Conservation (phyloP, 169 alveolate genomes). For the Plasmodium inui region DNA sequence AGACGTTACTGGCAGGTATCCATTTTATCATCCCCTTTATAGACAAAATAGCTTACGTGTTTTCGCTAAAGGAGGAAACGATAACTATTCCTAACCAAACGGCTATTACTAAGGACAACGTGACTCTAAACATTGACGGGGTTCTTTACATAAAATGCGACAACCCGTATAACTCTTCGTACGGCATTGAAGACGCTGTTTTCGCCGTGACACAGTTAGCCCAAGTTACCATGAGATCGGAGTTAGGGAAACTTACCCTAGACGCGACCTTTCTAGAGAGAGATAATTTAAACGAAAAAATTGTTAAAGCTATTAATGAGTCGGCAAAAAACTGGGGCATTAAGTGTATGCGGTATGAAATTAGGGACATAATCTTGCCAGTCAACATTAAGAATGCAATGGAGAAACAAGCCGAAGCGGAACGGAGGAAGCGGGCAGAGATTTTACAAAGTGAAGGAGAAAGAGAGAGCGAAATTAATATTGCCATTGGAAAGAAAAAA, state of each 20-base stretch:
- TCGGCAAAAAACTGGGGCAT: constrained; percentile 96
- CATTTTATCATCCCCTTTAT: constrained; percentile 92
- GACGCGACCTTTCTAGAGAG: constrained; percentile 96
- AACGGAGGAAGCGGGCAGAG: constrained; percentile 94
- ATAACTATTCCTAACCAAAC: constrained; percentile 93
- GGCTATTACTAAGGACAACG: constrained; percentile 96
- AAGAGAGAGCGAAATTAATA: constrained; percentile 91
- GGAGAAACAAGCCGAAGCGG: constrained; percentile 97
- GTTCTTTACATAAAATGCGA: constrained; percentile 93
- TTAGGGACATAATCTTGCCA: constrained; percentile 95
- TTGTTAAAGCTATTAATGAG: constrained; percentile 92
- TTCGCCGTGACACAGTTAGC: constrained; percentile 95
- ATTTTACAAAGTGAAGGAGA: constrained; percentile 95
- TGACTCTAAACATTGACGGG: constrained; percentile 93
- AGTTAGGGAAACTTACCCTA: constrained; percentile 95
- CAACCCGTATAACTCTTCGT: constrained; percentile 91
- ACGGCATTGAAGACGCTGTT: constrained; percentile 95
- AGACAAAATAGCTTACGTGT: constrained; percentile 93
- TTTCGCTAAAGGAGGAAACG: constrained; percentile 94
- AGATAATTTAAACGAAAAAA: constrained; percentile 91
- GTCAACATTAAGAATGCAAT: constrained; percentile 92
- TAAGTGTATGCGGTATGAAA: constrained; percentile 94
- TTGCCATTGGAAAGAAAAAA: constrained; percentile 92
- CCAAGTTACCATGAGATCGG: constrained; percentile 96
- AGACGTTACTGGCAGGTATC: constrained; percentile 92